phyloP scores from a whole-genome alignment of 2,329 filamentous ascomycete genomes.

The Pestalotiopsis sp. region DNA sequence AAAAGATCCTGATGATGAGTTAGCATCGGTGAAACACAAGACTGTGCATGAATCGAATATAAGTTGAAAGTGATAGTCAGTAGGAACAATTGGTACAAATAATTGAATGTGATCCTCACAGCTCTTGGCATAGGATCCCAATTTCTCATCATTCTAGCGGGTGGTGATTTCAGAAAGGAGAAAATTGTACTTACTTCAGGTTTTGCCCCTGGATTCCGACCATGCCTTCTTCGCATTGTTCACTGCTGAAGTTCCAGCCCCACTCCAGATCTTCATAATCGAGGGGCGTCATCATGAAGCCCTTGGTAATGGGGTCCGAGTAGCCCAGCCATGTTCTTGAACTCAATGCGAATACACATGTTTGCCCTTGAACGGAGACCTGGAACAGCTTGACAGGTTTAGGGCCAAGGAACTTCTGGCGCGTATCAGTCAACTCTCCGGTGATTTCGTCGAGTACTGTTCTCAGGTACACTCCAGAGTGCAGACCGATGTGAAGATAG shows the following conservation, averaged over 20 bases:
- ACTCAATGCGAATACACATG: conserved; percentile 86
- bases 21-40: conserved; percentile 26
- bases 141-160: conserved; percentile 64
- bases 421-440: conserved; percentile 91
- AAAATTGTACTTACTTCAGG: conserved; percentile 65
- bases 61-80: conserved; percentile 61
- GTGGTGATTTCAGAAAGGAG: conserved; percentile 31
- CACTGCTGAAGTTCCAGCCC: conserved; percentile 95
- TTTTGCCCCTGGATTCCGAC: conserved; percentile 91
- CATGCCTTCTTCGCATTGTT: conserved; percentile 91
- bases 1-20: conserved; percentile 74
- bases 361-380: conserved; percentile 84
- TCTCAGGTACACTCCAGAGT: conserved; percentile 93
- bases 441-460: conserved; percentile 95
- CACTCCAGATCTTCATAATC: conserved; percentile 88
- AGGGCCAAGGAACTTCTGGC: conserved; percentile 91
- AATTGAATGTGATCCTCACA: conserved; percentile 60
- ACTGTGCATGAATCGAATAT: conserved; percentile 6
- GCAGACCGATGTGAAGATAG: conserved; percentile 93
- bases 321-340: conserved; percentile 97
- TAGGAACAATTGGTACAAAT: conserved; percentile 92
- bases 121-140: conserved; percentile 59
- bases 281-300: conserved; percentile 89
- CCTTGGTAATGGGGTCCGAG: conserved; percentile 82
- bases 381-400: conserved; percentile 89